These are phyloP conservation scores for Phytophthora lateralis DNA, from an alignment of 352 stramenopile genomes.

Conservation along the genomic window DNA sequence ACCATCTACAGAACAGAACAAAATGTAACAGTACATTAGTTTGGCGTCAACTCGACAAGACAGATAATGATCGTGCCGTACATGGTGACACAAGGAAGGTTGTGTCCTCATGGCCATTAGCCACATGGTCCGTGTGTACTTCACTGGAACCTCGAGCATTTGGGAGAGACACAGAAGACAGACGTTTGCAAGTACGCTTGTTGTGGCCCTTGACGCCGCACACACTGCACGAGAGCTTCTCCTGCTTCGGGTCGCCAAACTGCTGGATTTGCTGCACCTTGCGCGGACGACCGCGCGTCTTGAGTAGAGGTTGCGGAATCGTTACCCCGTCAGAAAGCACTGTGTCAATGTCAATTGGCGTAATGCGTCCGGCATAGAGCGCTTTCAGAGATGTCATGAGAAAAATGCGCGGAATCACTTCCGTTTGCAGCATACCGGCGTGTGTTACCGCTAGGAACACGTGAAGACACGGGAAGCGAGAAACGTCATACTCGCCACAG, in stretches of 20 bases:
- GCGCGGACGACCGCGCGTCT: constrained; percentile 63
- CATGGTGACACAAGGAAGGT: constrained; percentile 41
- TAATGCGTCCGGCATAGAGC: constrained; percentile 73
- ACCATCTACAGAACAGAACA: constrained; percentile 30
- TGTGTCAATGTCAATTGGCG: constrained; percentile 79
- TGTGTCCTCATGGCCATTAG: constrained; percentile 30
- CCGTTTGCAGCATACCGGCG: constrained; percentile 63
- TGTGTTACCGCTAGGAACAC: constrained; percentile 75
- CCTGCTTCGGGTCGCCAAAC: constrained; percentile 66
- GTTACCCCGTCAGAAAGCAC: constrained; percentile 67
- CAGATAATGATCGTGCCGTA: constrained; percentile 21
- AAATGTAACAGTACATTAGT: constrained; percentile 10
- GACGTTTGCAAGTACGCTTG: constrained; percentile 81
- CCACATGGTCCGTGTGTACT: constrained; percentile 25
- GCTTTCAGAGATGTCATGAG: constrained; percentile 80
- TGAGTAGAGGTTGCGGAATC: constrained; percentile 55
- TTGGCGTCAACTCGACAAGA: neutral
- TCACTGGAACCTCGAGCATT: constrained; percentile 13
- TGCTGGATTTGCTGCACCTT: constrained; percentile 87
- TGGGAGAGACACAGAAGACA: constrained; percentile 14
- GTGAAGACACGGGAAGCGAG: constrained; percentile 78
- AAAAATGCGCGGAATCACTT: constrained; percentile 83
- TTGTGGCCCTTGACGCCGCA: constrained; percentile 86
- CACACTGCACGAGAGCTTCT: constrained; percentile 80
- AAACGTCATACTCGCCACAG: constrained; percentile 77